These are phyloP conservation scores for Penicillium sp. DNA, from an alignment of 2,329 filamentous ascomycete genomes.

Conservation along the genomic window DNA sequence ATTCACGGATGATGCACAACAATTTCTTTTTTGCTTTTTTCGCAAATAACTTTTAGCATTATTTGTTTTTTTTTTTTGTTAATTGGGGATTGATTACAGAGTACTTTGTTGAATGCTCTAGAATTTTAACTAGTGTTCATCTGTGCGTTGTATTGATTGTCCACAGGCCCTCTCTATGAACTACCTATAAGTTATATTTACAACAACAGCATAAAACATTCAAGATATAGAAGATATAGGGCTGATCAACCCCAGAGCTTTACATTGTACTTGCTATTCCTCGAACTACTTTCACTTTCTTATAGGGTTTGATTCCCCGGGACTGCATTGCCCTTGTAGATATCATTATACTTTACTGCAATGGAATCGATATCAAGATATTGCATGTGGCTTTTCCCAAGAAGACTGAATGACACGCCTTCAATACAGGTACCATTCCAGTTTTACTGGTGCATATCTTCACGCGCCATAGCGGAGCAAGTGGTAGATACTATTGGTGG, in stretches of 20 bases:
- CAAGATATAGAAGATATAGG: background rate
- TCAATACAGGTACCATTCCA: background rate
- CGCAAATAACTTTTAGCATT: background rate
- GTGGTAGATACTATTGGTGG: background rate
- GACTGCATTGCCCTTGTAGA: too few species aligned
- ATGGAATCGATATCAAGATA: background rate
- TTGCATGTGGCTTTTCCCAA: background rate
- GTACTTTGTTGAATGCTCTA: too few species aligned
- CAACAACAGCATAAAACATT: background rate
- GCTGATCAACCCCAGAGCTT: background rate
- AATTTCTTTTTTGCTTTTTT: constrained; percentile 8
- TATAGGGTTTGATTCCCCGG: background rate
- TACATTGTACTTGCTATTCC: background rate
- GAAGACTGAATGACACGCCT: background rate
- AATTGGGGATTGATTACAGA: too few species aligned
- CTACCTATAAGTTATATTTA: background rate
- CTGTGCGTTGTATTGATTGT: too few species aligned
- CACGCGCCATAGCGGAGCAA: background rate
- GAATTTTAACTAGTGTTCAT: too few species aligned
- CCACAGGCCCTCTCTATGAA: background rate
- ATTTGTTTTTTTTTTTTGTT: too few species aligned
- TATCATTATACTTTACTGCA: background rate
- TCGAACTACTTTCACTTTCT: background rate
- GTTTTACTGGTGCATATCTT: background rate
- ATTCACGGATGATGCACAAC: constrained; percentile 47